Evolutionary conservation across 306 rosid genomes (phyloP).

Genomic region (Senna tora): DNA sequence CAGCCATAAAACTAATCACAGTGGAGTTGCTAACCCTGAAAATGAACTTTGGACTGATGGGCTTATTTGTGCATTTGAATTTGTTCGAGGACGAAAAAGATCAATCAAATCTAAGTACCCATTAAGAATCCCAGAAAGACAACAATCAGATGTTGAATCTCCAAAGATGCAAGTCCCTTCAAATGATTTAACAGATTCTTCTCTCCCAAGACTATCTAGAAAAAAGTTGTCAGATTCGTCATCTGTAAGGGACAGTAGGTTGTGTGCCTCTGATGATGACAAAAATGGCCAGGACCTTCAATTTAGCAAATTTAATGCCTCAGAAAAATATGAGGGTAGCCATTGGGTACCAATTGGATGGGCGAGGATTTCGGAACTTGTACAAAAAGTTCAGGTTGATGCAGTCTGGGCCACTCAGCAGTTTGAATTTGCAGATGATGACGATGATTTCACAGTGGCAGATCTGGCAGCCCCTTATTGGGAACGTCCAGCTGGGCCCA

Average conservation of each 20-base stretch:
- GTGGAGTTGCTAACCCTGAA: conserved; percentile 55
- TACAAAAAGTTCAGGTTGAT: conserved; percentile 65
- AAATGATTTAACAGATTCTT: conserved; percentile 41
- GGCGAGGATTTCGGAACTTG: conserved; percentile 83
- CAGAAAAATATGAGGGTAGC: conserved; percentile 53
- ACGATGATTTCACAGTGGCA: conserved; percentile 82
- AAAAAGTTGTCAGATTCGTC: conserved; percentile 40
- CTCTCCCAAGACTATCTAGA: conserved; percentile 37
- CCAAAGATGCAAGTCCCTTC: conserved; percentile 44
- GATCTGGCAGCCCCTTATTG: conserved; percentile 92
- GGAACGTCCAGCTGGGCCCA: conserved; percentile 92
- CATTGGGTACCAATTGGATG: conserved; percentile 94
- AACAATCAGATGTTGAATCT: conserved; percentile 39
- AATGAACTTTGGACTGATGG: conserved; percentile 85
- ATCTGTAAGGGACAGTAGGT: conserved; percentile 26
- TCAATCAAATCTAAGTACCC: conserved; percentile 40
- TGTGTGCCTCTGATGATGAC: conserved; percentile 40
- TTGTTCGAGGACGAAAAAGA: conserved; percentile 53
- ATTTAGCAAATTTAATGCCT: conserved; percentile 39
- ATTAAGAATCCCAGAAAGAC: conserved; percentile 44
- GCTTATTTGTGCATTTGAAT: conserved; percentile 92
- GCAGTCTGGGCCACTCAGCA: conserved; percentile 62
- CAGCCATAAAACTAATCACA: conserved; percentile 40
- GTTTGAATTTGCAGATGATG: conserved; percentile 54
- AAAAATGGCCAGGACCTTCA: conserved; percentile 39